phyloP scores from a whole-genome alignment of 306 rosid species.

The Trichosanthes cucumerina region DNA sequence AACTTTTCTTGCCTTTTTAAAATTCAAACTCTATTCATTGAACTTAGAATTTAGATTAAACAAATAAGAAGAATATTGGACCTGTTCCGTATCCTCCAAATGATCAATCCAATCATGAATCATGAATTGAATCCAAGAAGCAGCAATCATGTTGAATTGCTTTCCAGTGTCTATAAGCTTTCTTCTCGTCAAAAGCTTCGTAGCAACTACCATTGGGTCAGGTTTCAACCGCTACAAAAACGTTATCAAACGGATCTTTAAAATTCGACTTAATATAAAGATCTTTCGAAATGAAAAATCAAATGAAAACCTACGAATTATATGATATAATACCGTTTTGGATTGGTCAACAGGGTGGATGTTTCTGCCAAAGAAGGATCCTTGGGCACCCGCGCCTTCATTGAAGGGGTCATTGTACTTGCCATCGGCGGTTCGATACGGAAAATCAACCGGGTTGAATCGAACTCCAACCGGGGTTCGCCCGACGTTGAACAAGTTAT shows the following conservation, averaged over 20 bases:
- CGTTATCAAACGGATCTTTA: neutral
- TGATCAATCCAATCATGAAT: constrained; percentile 81
- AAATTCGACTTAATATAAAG: neutral
- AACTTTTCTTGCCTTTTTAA: neutral
- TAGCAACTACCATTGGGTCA: constrained; percentile 45
- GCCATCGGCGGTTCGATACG: constrained; percentile 49
- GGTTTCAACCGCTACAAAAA: constrained; percentile 41
- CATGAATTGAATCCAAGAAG: constrained; percentile 76
- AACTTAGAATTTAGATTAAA: neutral
- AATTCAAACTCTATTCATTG: neutral
- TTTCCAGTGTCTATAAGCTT: constrained; percentile 41
- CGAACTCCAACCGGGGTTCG: constrained; percentile 22
- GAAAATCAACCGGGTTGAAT: constrained; percentile 22
- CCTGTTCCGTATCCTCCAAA: constrained; percentile 71
- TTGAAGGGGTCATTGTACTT: constrained; percentile 44
- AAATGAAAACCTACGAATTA: neutral
- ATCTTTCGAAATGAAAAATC: neutral
- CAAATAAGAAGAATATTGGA: neutral
- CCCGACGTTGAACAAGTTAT: constrained; percentile 48
- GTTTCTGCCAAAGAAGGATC: constrained; percentile 54
- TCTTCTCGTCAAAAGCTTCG: constrained; percentile 51
- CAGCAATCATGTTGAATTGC: constrained; percentile 68
- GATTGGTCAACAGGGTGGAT: constrained; percentile 32
- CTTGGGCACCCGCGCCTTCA: constrained; percentile 42
- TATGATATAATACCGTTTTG: neutral